These are phyloP conservation scores for Xylariaceae sp. DNA, from an alignment of 2,329 filamentous ascomycete species.

Conservation along the genomic window DNA sequence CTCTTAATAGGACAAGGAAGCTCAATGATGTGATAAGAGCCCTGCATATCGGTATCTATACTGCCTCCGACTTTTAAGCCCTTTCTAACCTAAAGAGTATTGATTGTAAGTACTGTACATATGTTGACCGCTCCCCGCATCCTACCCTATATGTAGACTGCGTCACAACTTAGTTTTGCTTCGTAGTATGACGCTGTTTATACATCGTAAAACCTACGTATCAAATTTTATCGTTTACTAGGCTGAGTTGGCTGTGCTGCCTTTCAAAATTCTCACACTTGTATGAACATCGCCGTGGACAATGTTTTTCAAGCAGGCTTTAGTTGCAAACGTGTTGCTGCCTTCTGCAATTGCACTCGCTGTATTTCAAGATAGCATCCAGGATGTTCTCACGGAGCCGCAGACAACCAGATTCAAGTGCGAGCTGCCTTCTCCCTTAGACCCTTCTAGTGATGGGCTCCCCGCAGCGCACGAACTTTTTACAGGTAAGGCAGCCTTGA, in stretches of 20 bases:
- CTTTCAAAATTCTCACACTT: background rate
- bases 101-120: background rate
- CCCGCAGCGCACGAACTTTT: conserved; percentile 39
- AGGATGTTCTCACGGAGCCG: conserved; percentile 24
- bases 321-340: conserved; percentile 30
- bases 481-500: conserved; percentile 35
- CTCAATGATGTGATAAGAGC: conserved; percentile 33
- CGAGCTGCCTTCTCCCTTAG: conserved; percentile 36
- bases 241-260: background rate
- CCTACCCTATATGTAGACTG: too few relatives aligned
- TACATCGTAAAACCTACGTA: background rate
- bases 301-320: conserved; percentile 28
- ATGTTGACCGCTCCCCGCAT: too few relatives aligned
- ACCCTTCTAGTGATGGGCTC: conserved; percentile 40
- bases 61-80: background rate
- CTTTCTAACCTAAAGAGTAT: background rate
- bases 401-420: conserved; percentile 34
- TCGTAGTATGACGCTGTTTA: too few relatives aligned
- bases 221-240: background rate
- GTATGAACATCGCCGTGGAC: conserved; percentile 11
- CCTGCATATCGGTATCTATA: conserved; percentile 27
- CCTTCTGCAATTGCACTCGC: conserved; percentile 24
- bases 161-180: too few relatives aligned
- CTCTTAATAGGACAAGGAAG: conserved; percentile 7
- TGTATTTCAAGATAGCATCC: conserved; percentile 20